Percentiles rank a stretch among this genome's conserved stretches.
These are phyloP conservation scores for Mortierella sp. DNA, from an alignment of 371 early-diverging fungal genomes.

Conservation along the genomic window DNA sequence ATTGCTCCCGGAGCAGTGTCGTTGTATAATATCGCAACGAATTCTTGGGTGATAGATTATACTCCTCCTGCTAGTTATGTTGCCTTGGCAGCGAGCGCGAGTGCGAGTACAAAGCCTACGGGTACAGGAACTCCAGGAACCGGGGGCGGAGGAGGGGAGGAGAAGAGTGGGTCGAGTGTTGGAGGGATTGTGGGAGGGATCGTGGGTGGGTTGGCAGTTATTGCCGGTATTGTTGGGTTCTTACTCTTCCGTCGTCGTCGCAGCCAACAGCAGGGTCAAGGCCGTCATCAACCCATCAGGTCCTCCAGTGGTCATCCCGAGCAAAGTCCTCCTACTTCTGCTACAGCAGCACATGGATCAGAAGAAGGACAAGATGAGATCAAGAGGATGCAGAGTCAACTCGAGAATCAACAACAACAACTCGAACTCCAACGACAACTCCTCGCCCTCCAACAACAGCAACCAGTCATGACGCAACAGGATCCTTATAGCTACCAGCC, in stretches of 20 bases:
- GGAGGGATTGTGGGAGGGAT: slow-evolving; percentile 31
- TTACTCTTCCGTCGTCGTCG: background rate
- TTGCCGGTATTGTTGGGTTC: slow-evolving; percentile 3
- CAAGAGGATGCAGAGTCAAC: slow-evolving; percentile 13
- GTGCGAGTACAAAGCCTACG: background rate
- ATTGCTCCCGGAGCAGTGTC: background rate
- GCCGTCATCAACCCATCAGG: background rate
- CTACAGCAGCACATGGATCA: background rate
- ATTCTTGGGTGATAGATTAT: slow-evolving; percentile 23
- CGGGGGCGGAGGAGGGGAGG: background rate
- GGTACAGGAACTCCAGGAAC: background rate
- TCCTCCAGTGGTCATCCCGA: slow-evolving; percentile 1
- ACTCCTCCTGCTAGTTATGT: slow-evolving; percentile 24
- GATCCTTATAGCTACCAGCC: background rate
- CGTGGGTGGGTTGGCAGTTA: slow-evolving; percentile 17
- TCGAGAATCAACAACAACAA: slow-evolving; percentile 29
- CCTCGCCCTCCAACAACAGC: background rate
- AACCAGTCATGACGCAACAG: background rate
- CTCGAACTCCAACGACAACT: slow-evolving; percentile 25
- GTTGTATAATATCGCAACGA: slow-evolving; percentile 24
- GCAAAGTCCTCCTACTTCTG: background rate
- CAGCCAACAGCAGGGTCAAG: too few relatives aligned
- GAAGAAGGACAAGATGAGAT: slow-evolving; percentile 5
- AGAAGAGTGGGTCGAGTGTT: background rate
- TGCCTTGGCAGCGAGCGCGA: background rate